Evolutionary conservation across 2,329 filamentous ascomycete genomes (phyloP), one percentile per base, ranked within the genome.

Genomic region (Colletotrichum cordylinicola): DNA sequence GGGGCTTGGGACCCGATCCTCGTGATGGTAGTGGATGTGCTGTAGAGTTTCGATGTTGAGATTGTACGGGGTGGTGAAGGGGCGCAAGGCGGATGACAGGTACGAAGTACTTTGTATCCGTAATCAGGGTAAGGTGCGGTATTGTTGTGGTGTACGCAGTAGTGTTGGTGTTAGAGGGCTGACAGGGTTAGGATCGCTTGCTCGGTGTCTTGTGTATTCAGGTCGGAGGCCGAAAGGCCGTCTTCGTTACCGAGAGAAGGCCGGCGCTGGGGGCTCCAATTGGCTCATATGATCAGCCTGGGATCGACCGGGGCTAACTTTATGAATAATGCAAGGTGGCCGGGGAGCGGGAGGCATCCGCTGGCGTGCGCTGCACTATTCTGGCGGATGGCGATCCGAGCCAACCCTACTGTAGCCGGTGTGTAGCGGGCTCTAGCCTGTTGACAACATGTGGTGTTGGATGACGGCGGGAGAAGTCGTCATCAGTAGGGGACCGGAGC

Each of bases 191-290:
- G 21, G 60, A 8, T 73, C 21, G 58, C 33, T 39, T 65, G 13
- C 48, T 67, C 71, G 71, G 70, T 60, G 56, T 48, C 58, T 73
- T 65, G 64, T 9, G 37, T 48, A 60, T 62, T 29, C n/a, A 56
- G 37, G 60, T 74, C 70, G 74, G 71, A 76, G 71, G 71, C 74
- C 74, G 74, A 76, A 76, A 76, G 31, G 71, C 74, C 74, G 73
- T 64, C 29, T 58, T 72, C 13, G 74, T 74, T 61, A 43, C 74
- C 74, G 66, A 76, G 33, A 75, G 60, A 66, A 31, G 48, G 52
- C 52, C 21, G 66, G 18, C 15, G 8, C 8, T 29, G 56, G 43
- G 21, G 1, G n/a, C 39, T 67, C 27, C 24, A 21, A 67, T 66
- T 56, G 64, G 62, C 62, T n/a, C n/a, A 56, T 37, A 69, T 72